These are phyloP conservation scores for Quercus agrifolia DNA, from an alignment of 306 rosid genomes.

Conservation along the genomic window DNA sequence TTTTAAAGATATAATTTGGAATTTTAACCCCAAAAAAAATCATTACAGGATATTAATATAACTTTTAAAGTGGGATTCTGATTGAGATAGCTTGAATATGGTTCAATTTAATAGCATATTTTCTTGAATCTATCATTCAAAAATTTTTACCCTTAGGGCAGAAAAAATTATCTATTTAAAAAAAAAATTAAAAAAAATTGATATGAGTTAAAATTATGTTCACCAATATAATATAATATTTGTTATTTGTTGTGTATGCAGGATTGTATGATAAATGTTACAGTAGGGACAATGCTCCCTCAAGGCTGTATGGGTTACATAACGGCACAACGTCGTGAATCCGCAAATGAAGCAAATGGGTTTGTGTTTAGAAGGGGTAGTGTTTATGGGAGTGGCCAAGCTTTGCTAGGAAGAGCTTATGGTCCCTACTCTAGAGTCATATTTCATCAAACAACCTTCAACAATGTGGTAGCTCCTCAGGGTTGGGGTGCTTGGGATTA, in stretches of 20 bases:
- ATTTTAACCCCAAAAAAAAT: no score
- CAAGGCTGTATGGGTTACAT: slow-evolving; percentile 9
- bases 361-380: slow-evolving; percentile 37
- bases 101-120: no score
- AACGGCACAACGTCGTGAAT: slow-evolving; percentile 35
- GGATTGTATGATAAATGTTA: slow-evolving; percentile 25
- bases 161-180: no score
- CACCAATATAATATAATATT: background rate
- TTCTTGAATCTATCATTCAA: no score
- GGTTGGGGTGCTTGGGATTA: slow-evolving; percentile 40
- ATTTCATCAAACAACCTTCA: slow-evolving; percentile 17
- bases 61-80: no score
- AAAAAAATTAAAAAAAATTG: no score
- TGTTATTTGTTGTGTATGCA: background rate
- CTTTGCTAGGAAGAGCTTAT: slow-evolving; percentile 38
- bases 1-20: no score
- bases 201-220: background rate
- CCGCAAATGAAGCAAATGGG: slow-evolving; percentile 18
- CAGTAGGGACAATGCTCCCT: background rate
- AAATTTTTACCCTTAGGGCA: no score
- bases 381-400: slow-evolving; percentile 16
- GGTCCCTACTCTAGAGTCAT: slow-evolving; percentile 40
- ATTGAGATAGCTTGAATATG: no score
- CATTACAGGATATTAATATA: no score
- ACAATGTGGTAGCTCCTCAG: slow-evolving; percentile 15